These are phyloP conservation scores for Phytophthora sansomeana DNA, from an alignment of 352 stramenopile genomes.

Conservation along the genomic window DNA sequence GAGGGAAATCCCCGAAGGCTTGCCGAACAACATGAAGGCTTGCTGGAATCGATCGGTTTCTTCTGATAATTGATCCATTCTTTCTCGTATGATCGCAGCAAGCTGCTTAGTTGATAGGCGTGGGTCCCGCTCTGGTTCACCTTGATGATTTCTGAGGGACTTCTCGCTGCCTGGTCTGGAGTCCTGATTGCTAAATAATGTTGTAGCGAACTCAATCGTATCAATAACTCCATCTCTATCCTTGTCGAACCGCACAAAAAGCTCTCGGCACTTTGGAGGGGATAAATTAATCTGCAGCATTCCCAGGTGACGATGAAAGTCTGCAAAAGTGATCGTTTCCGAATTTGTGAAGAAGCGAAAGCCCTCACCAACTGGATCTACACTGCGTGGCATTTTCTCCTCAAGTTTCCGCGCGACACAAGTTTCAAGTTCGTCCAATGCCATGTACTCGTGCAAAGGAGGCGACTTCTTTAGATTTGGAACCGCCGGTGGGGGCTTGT, in stretches of 20 bases:
- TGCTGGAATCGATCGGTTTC: slow-evolving; percentile 80
- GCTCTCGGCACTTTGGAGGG: slow-evolving; percentile 53
- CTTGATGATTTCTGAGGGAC: slow-evolving; percentile 25
- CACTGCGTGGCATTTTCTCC: slow-evolving; percentile 54
- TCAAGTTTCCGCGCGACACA: slow-evolving; percentile 71
- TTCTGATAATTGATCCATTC: slow-evolving; percentile 72
- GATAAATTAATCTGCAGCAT: slow-evolving; percentile 73
- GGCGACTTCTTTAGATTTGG: slow-evolving; percentile 30
- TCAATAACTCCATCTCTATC: slow-evolving; percentile 72
- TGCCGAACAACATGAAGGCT: slow-evolving; percentile 76
- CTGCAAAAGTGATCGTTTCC: slow-evolving; percentile 64
- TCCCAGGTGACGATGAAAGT: slow-evolving; percentile 65
- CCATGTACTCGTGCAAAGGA: slow-evolving; percentile 59
- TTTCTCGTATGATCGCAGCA: slow-evolving; percentile 60
- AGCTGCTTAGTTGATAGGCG: slow-evolving; percentile 67
- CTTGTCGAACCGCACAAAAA: slow-evolving; percentile 73
- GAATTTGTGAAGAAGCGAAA: slow-evolving; percentile 78
- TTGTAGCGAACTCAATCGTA: slow-evolving; percentile 66
- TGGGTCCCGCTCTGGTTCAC: slow-evolving; percentile 41
- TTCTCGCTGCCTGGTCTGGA: slow-evolving; percentile 22
- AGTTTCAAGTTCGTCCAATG: slow-evolving; percentile 59
- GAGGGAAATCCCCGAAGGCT: slow-evolving; percentile 63
- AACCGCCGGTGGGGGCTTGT: not conserved
- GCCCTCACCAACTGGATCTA: slow-evolving; percentile 61
- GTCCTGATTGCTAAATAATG: slow-evolving; percentile 60